phyloP scores from a whole-genome alignment of 768 basidiomycete species.

The Russula sp. region DNA sequence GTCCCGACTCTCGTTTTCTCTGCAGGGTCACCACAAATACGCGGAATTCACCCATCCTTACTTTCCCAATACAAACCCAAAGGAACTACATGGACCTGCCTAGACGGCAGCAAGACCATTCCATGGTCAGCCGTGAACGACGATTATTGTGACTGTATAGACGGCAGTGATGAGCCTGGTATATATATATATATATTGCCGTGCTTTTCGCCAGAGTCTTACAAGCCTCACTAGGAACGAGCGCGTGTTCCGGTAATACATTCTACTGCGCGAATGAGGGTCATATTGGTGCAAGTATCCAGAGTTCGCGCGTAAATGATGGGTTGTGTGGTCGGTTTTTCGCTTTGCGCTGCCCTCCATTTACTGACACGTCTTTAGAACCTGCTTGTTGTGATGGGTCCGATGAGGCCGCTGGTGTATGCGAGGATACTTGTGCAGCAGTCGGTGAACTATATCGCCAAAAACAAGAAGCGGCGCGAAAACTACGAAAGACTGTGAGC shows the following conservation, averaged over 20 bases:
- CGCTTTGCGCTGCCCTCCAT: not conserved
- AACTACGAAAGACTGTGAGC: constrained; percentile 75
- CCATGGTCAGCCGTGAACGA: constrained; percentile 84
- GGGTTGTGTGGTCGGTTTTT: constrained; percentile 80
- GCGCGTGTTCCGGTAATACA: constrained; percentile 68
- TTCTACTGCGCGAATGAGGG: constrained; percentile 90
- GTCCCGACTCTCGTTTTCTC: not conserved
- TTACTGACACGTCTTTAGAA: constrained; percentile 49
- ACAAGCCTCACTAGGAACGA: constrained; percentile 56
- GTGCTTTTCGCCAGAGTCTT: constrained; percentile 1
- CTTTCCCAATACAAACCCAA: constrained; percentile 55
- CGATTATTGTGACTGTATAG: constrained; percentile 90
- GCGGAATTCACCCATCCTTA: constrained; percentile 57
- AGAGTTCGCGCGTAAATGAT: constrained; percentile 82
- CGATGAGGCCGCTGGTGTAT: constrained; percentile 81
- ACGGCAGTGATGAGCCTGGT: constrained; percentile 97
- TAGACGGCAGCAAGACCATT: constrained; percentile 78
- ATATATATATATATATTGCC: constrained; percentile 34
- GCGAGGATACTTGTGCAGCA: constrained; percentile 72
- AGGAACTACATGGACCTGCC: constrained; percentile 61
- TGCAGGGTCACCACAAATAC: constrained; percentile 43
- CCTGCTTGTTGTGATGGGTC: constrained; percentile 94
- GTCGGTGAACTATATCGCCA: constrained; percentile 68
- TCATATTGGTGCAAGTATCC: constrained; percentile 77
- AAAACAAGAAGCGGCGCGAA: constrained; percentile 68